Evolutionary conservation across 179 eudicot genomes (phyloP), one percentile per base, ranked within the genome.

Genomic region (Beta corolliflora): DNA sequence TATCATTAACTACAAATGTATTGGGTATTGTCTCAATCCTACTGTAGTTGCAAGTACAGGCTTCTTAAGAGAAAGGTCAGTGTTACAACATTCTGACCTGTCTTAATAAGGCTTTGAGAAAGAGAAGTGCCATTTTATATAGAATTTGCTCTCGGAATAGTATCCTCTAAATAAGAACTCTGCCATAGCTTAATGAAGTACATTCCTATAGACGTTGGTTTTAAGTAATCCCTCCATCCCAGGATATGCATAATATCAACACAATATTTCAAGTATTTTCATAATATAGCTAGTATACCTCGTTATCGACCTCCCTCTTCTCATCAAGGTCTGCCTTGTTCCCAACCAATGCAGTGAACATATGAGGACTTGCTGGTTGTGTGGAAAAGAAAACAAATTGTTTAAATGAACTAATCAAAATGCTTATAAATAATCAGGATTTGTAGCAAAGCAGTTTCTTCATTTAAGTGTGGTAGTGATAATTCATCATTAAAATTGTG

Each of bases 301-400:
- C 92, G 74, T 69, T 77, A 52, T 86, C 84, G 48, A 92, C 95
- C 81, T 86, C 70, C 82, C 95, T 90, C 76, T 82, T 85, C 56
- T 86, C 77, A 71, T 83, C 88, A 82, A 93, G 86, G 82, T 93
- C 95, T 63, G 91, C 93, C 83, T 92, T 93, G 83, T 93, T 92
- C 16, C 90, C 97, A 80, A 89, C 93, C 75, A 93, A 81, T 75
- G 86, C 89, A 13, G 84, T 89, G 77, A 87, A 82, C 90, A 88
- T 81, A 63, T 85, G 85, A 78, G 89, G 92, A 80, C 81, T 91
- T 88, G 93, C 94, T 92, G 83, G 19, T 59, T 79, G 66, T 48
- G 68, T 72, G 45, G 21, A 41, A 65, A 64, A 54, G 11, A 4
- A 36, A 68, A 71, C n/a, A 64, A 23, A 25, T 55, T 48, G 45